Conservation (phyloP, 163 green algal species). For the Chlamydomonas reinhardtii region DNA sequence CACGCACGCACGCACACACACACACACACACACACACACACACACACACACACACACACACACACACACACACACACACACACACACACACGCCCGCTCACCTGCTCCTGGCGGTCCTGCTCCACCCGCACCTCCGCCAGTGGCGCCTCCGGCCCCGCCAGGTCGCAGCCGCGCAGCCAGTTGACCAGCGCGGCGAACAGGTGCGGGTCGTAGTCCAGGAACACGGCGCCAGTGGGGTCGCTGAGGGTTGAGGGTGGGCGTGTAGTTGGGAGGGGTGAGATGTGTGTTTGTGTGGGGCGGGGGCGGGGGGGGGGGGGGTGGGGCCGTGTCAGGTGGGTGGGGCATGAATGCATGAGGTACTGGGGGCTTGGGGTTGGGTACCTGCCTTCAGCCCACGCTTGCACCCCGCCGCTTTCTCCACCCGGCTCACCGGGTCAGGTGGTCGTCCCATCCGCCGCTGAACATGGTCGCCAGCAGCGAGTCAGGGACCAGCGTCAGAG, state of each 20-base stretch:
- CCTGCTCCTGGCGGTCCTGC: slow-evolving; percentile 20
- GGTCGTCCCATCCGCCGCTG: slow-evolving; percentile 37
- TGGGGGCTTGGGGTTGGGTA: no score
- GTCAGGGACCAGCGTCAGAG: slow-evolving; percentile 53
- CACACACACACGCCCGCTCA: not conserved
- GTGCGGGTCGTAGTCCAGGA: slow-evolving; percentile 57
- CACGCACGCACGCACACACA: no score
- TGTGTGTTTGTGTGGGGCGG: no score
- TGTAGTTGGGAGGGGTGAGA: no score
- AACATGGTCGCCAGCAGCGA: slow-evolving; percentile 61
- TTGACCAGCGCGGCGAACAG: slow-evolving; percentile 52
- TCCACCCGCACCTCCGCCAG: slow-evolving; percentile 30
- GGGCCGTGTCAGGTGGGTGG: no score
- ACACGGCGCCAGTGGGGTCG: slow-evolving; percentile 44
- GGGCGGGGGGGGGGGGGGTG: no score
- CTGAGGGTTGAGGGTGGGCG: not conserved
- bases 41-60: no score
- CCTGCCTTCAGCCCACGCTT: no score
- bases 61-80: not conserved
- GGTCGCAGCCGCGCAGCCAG: slow-evolving; percentile 47
- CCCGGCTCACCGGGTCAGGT: slow-evolving; percentile 28
- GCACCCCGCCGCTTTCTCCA: not conserved
- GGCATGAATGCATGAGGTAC: no score
- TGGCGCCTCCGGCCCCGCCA: slow-evolving; percentile 8
- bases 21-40: no score